These are phyloP conservation scores for Pichia heedii DNA, from an alignment of 805 yeast genomes.

Conservation along the genomic window DNA sequence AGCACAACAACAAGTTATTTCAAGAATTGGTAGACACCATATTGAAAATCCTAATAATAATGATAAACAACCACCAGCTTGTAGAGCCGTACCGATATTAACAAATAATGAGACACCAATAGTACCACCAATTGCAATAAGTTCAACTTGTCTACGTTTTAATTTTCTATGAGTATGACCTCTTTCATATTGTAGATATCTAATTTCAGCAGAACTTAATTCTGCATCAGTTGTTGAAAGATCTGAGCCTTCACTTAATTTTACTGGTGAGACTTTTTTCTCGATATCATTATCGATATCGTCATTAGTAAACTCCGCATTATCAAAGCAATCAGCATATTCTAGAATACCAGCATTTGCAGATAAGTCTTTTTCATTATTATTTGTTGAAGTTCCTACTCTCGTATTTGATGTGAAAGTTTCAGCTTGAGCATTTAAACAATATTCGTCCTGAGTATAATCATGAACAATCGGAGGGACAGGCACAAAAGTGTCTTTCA, in stretches of 20 bases:
- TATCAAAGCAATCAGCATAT: conserved; percentile 10
- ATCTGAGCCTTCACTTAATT: not conserved
- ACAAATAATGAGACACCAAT: conserved; percentile 38
- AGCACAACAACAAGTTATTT: conserved; percentile 34
- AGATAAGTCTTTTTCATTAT: not conserved
- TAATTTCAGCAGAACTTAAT: not conserved
- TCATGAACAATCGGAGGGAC: conserved; percentile 5
- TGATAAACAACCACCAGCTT: conserved; percentile 34
- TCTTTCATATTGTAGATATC: conserved; percentile 7
- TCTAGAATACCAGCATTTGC: conserved; percentile 1
- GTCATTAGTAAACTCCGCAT: conserved; percentile 2
- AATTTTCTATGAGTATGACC: conserved; percentile 26
- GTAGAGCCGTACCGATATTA: conserved; percentile 32
- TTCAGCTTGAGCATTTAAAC: conserved; percentile 10
- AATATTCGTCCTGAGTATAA: not conserved
- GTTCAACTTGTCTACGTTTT: conserved; percentile 60
- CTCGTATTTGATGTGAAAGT: not conserved
- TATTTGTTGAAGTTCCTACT: not conserved
- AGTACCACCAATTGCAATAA: conserved; percentile 59
- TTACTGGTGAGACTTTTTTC: not conserved
- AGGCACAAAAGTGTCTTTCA: conserved; percentile 14
- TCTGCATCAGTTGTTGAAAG: not conserved
- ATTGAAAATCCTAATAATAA: conserved; percentile 30
- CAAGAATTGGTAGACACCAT: conserved; percentile 37
- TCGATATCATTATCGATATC: conserved; percentile 1